Base-by-base conservation (phyloP, 306 rosid species). In the Cicer cuneatum region DNA sequence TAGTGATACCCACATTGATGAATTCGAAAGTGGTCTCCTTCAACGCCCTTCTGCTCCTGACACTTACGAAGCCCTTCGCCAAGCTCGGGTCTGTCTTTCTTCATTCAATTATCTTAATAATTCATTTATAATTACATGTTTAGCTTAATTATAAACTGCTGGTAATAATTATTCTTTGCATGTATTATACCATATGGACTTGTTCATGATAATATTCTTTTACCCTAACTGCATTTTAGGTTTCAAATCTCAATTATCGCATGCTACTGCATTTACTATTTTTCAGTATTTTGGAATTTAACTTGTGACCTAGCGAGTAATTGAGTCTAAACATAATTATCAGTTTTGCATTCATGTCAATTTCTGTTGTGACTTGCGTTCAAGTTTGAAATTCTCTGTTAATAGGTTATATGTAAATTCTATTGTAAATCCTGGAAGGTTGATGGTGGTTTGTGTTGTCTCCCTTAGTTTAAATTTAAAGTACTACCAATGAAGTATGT, bases 11-110 rank as follows among this genome's bases (percentile, higher is more conserved):
- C 69, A 77, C 12, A 75, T 89, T 72, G 84, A 87, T 10, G 73
- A 83, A 67, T 53, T 84, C 6, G 86, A 84, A 13, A 51, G 42
- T 37, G 78, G 66, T 80, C 64, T 77, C 15, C 83, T 83, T 12
- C 83, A 79, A 49, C 86, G 74, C 63, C 70, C 93, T 1, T 38
- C 88, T 56, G n/a, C 73, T 67, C 78, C 87, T 15, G 57, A 85
- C 58, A 53, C 86, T 1, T 43, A 69, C 4, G 86, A 85, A 4
- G 63, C 68, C 10, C 3, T 77, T 87, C 83, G 90, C 15, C 90
- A 37, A 18, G 68, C 93, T 83, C 92, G 87, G 96, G 98, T 93
- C 87, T 66, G 84, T 63, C 1, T 35, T 61, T 45, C 38, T 70
- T 39, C 15, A 41, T 29, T 18, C 66, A 21, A 48, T 69, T 10